Evolutionary conservation across 768 basidiomycete genomes (phyloP), one percentile per base, ranked within the genome.

Genomic region (Kwoniella dejecticola): DNA sequence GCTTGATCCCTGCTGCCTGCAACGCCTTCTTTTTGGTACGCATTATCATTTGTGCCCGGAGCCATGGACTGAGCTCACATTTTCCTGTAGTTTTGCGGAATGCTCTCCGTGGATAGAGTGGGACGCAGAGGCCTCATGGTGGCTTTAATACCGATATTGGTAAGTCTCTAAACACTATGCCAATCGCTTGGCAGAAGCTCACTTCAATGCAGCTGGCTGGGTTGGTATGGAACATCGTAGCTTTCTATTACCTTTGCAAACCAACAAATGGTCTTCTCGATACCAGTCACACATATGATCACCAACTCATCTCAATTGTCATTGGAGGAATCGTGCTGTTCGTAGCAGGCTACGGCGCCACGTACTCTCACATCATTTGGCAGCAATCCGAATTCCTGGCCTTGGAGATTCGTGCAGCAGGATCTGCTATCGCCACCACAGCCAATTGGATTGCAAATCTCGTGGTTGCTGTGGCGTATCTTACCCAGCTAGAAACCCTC

Each of bases 391-490:
- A 64, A 48, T 57, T 61, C 63, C 40, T 64, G n/a, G 58, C 63
- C 2, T 56, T 68, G 21, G 67, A 68, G 60, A 64, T 68, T 40
- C 63, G 67, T 30, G 63, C 58, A 0, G 38, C 38, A 15, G 67
- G 63, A 1, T 56, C 58, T 2, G 63, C 63, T 17, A 54, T 65
- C 29, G 24, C 48, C 13, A 64, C 67, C 15, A 40, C 46, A 0
- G 19, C 45, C 17, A 24, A 33, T 26, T 70, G 66, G 63, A 24
- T 55, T 17, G 66, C 63, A 55, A 70, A 68, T 60, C 41, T 70
- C 12, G 52, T 52, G 31, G 52, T 52, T 3, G 36, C 52, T 7
- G 52, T 52, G 21, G 17, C 52, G 8, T 52, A 29, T 29, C 26
- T 52, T 10, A 19, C 52, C 17, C n/a, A 52, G 21, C 15, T 52